Evolutionary conservation across 768 basidiomycete genomes (phyloP).

Genomic region (Tulasnella calospora): DNA sequence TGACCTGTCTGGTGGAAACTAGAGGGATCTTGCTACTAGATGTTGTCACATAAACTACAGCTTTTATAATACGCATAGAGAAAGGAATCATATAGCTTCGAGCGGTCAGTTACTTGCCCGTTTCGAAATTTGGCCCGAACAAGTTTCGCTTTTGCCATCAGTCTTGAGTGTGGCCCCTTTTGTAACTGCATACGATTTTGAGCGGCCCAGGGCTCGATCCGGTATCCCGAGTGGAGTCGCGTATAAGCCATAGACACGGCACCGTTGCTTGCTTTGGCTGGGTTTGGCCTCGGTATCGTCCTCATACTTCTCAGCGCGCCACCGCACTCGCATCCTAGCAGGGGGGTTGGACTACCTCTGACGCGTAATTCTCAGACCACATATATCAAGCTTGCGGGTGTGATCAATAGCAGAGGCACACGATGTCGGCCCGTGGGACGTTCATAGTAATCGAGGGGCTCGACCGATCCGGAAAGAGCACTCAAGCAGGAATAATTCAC

Average conservation of each 20-base stretch:
- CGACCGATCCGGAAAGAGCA: conserved; percentile 93
- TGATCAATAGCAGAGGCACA: background rate
- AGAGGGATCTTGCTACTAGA: background rate
- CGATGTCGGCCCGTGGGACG: conserved; percentile 49
- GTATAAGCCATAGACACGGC: no score
- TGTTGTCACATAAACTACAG: no score
- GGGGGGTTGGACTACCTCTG: background rate
- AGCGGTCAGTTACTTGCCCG: no score
- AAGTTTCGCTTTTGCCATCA: no score
- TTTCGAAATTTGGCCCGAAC: no score
- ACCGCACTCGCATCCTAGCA: background rate
- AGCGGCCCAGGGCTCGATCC: no score
- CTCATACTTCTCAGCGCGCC: background rate
- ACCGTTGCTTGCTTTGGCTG: background rate
- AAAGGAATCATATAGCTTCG: no score
- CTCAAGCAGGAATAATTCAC: conserved; percentile 65
- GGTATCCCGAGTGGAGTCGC: no score
- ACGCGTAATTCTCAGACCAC: background rate
- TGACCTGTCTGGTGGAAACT: background rate
- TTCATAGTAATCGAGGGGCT: conserved; percentile 95
- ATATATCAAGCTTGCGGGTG: background rate
- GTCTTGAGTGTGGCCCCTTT: no score
- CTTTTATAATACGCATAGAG: no score
- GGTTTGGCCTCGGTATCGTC: background rate
- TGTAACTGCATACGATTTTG: no score